Percentiles rank a stretch among this genome's conserved stretches.
phyloP scores from a whole-genome alignment of 2,329 filamentous ascomycete species.

The Colletotrichum eremochloae region DNA sequence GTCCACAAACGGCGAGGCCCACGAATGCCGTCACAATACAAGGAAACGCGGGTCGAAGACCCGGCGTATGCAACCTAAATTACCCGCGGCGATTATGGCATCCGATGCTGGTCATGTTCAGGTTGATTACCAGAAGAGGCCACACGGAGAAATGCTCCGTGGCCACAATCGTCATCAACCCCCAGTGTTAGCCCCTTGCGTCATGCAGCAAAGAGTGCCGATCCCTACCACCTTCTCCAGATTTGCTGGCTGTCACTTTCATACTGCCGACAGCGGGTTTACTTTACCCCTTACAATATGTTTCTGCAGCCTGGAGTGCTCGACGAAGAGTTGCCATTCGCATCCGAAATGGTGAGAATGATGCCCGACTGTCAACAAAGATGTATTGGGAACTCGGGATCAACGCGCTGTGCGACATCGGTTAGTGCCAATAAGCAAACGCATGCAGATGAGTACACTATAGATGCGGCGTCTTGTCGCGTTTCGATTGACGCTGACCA shows the following conservation, averaged over 20 bases:
- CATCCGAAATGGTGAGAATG: not conserved
- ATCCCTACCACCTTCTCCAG: conserved; percentile 21
- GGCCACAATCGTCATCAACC: conserved; percentile 12
- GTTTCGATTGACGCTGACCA: conserved; percentile 25
- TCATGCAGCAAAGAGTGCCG: conserved; percentile 27
- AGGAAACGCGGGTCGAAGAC: not conserved
- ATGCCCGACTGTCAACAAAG: not conserved
- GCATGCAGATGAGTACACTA: not conserved
- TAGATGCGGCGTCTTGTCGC: conserved; percentile 21
- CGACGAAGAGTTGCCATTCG: not conserved
- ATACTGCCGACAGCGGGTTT: not conserved
- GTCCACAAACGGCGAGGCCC: conserved; percentile 12
- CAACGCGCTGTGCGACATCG: conserved; percentile 5
- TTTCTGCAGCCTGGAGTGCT: not conserved
- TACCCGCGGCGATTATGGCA: conserved; percentile 8
- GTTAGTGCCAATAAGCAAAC: not conserved
- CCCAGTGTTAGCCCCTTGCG: conserved; percentile 6
- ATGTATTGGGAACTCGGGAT: not conserved
- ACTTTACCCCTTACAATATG: not conserved
- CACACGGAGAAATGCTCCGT: conserved; percentile 19
- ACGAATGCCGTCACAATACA: not conserved
- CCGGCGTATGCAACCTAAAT: conserved; percentile 1
- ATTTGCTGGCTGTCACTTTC: conserved; percentile 14
- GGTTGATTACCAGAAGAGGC: conserved; percentile 8
- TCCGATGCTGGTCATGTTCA: not conserved